Base-by-base conservation (phyloP, 2,329 filamentous ascomycete species). In the Karstenula rhodostoma region DNA sequence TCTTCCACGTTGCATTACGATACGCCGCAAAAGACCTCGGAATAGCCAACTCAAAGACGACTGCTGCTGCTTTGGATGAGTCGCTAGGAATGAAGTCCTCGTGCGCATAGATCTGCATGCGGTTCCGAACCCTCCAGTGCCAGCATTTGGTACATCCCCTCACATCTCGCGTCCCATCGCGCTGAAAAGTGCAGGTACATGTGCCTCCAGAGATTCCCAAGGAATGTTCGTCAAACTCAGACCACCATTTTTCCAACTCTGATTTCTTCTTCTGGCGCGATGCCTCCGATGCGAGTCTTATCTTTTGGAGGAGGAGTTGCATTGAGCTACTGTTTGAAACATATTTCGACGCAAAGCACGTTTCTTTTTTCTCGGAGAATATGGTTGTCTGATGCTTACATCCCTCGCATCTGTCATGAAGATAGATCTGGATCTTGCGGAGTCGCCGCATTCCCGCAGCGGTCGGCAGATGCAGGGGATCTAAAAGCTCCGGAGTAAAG, bases 391-490 rank as follows among this genome's bases (percentile, higher is more conserved):
- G 61, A 1, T 57, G 32, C 29, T 2, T 25, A 32, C 68, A 71
- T 0, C 56, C 50, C 3, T 55, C 57, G 5, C 72, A 66, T 15
- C 85, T 78, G 0, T 58, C n/a, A 0, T 72, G 54, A 2, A 89
- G 69, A 62, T 89, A 82, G 0, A 22, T 57, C 54, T 88, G 84
- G 0, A 89, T 77, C 0, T 65, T 57, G 1, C 78, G 76, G 0
- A 90, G 77, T 0, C 84, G 80, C 0, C 68, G 37, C 81, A 90
- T 84, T 22, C 86, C 82, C 3, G 62, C 32, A 1, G 73, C 63
- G 0, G 68, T 73, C 0, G 82, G 74, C 0, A 90, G 64, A 5
- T 86, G 84, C 1, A 91, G 75, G 1, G 81, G 76, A 66, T 89
- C 81, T 1, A 90, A 74, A 0, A 83, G 65, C 2, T 82, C 76